Evolutionary conservation across 306 rosid species (phyloP).

Genomic region (Rubus parviflorus): DNA sequence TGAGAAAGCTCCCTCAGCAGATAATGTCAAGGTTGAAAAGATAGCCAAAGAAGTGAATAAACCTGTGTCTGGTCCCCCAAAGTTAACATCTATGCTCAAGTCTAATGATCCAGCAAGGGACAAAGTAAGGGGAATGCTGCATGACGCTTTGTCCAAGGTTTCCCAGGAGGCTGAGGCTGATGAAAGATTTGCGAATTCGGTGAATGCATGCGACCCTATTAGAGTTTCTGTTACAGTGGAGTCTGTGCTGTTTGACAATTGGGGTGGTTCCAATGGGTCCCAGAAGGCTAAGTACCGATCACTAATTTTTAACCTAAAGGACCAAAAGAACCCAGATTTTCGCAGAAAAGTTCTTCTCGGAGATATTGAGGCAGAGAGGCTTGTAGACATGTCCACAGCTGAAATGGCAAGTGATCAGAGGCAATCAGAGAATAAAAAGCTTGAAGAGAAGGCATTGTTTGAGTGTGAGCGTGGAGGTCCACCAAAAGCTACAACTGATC

Average conservation of each 20-base stretch:
- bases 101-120: conserved; percentile 64
- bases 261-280: conserved; percentile 91
- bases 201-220: conserved; percentile 71
- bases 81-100: conserved; percentile 70
- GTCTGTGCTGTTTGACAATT: conserved; percentile 74
- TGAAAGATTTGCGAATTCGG: conserved; percentile 49
- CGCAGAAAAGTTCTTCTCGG: conserved; percentile 91
- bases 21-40: conserved; percentile 66
- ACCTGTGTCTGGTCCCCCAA: conserved; percentile 53
- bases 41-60: conserved; percentile 55
- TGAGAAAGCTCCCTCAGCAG: conserved; percentile 43
- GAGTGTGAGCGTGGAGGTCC: conserved; percentile 78
- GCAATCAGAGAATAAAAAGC: conserved; percentile 62
- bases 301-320: conserved; percentile 87
- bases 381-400: conserved; percentile 65
- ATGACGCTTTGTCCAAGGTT: conserved; percentile 75
- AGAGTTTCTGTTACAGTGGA: conserved; percentile 88
- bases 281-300: conserved; percentile 93
- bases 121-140: conserved; percentile 76
- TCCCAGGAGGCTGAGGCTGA: conserved; percentile 70
- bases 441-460: conserved; percentile 70
- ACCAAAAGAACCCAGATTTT: conserved; percentile 86
- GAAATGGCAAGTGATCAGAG: conserved; percentile 98
- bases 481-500: conserved; percentile 86
- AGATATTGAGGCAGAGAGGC: conserved; percentile 55